These are phyloP conservation scores for Kodamaea sp. DNA, from an alignment of 1,139 yeast genomes.

Conservation along the genomic window DNA sequence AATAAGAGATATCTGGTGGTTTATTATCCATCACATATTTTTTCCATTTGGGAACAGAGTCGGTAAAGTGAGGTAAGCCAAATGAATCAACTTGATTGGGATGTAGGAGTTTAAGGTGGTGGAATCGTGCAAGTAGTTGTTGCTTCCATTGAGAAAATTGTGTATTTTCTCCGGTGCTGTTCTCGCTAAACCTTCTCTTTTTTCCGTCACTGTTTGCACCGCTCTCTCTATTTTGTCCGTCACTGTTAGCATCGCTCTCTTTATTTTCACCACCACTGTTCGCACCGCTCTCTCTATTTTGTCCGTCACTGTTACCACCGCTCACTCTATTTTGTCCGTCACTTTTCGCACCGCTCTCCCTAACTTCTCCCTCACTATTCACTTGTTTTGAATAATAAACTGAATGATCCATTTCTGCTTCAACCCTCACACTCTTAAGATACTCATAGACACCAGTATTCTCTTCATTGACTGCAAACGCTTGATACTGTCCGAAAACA, in stretches of 20 bases:
- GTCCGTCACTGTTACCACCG: background rate
- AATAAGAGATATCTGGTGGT: conserved; percentile 28
- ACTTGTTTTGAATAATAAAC: conserved; percentile 14
- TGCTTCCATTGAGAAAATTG: conserved; percentile 1
- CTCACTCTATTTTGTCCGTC: no score
- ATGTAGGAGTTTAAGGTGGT: conserved; percentile 4
- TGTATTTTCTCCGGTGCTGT: background rate
- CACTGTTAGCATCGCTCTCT: conserved; percentile 7
- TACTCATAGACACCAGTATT: conserved; percentile 24
- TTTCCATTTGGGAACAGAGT: conserved; percentile 33
- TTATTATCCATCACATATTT: conserved; percentile 22
- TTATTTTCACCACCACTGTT: conserved; percentile 1
- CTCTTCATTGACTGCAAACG: conserved; percentile 18
- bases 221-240: conserved; percentile 6
- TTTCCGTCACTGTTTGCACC: conserved; percentile 1
- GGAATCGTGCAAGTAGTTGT: conserved; percentile 3
- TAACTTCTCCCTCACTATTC: background rate
- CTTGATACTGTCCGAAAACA: conserved; percentile 25
- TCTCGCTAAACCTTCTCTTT: background rate
- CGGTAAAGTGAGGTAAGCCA: conserved; percentile 16
- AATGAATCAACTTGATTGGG: background rate
- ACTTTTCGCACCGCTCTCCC: no score
- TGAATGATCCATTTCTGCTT: conserved; percentile 25
- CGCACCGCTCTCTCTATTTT: background rate
- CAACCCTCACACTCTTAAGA: conserved; percentile 27